Conservation (phyloP, 2,329 filamentous ascomycete species). For the Ceratocystis papillata region DNA sequence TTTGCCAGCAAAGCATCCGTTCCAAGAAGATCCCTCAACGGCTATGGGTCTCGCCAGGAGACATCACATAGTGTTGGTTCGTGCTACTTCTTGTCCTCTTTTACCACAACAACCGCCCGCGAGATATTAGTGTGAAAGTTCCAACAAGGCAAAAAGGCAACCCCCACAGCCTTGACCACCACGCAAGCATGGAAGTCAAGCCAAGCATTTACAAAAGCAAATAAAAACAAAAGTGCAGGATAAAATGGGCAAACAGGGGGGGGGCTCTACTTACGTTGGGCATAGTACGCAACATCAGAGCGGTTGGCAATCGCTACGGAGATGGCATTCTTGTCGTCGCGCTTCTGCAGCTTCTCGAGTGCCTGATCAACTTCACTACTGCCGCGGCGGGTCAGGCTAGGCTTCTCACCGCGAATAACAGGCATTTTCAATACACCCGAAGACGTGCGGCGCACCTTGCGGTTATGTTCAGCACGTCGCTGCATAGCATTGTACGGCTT, state of each 20-base stretch:
- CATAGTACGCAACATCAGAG: slow-evolving; percentile 45
- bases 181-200: neutral
- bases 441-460: slow-evolving; percentile 15
- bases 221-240: neutral
- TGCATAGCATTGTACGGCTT: slow-evolving; percentile 14
- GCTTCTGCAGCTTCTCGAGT: slow-evolving; percentile 19
- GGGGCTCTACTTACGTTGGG: slow-evolving; percentile 33
- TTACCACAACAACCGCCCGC: slow-evolving; percentile 14
- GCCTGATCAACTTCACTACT: slow-evolving; percentile 17
- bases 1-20: neutral
- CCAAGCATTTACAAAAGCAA: slow-evolving; percentile 9
- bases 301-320: slow-evolving; percentile 40
- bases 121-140: slow-evolving; percentile 21
- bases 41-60: neutral
- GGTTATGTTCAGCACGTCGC: slow-evolving; percentile 17
- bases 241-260: neutral
- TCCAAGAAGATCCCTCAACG: neutral
- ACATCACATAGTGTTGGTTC: neutral
- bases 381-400: slow-evolving; percentile 33
- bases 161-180: neutral
- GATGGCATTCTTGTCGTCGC: slow-evolving; percentile 29
- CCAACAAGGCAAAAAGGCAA: slow-evolving; percentile 15
- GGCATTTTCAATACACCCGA: slow-evolving; percentile 29
- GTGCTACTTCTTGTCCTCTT: slow-evolving; percentile 12
- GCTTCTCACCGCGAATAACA: slow-evolving; percentile 29